phyloP scores from a whole-genome alignment of 2,329 filamentous ascomycete species.

The Phialophora expanda region DNA sequence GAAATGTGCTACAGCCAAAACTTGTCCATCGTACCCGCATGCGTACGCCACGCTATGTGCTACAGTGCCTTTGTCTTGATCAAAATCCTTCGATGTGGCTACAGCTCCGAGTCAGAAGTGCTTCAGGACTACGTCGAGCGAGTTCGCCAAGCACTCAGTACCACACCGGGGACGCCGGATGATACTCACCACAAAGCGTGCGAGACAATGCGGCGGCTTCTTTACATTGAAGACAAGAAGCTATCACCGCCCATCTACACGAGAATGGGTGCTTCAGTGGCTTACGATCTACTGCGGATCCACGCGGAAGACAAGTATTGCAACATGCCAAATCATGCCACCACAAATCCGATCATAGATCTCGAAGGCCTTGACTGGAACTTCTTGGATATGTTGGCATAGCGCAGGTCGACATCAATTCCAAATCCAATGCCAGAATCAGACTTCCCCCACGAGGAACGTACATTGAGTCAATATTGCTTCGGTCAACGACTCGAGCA shows the following conservation, averaged over 20 bases:
- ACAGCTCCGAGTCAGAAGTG: constrained; percentile 12
- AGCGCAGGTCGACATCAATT: not conserved
- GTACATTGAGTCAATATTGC: not conserved
- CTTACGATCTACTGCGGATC: constrained; percentile 17
- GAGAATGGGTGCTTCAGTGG: constrained; percentile 20
- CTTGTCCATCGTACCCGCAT: constrained; percentile 9
- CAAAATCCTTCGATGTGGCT: constrained; percentile 14
- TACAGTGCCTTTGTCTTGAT: constrained; percentile 15
- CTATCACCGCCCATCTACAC: constrained; percentile 17
- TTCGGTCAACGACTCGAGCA: not conserved
- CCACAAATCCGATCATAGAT: constrained; percentile 13
- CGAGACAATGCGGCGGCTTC: constrained; percentile 7
- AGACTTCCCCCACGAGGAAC: not conserved
- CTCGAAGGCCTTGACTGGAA: constrained; percentile 22
- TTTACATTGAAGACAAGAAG: constrained; percentile 19
- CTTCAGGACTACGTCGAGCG: constrained; percentile 17
- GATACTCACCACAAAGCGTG: constrained; percentile 14
- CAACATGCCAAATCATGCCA: not conserved
- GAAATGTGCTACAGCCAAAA: constrained; percentile 18
- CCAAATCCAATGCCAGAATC: not conserved
- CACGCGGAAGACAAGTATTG: constrained; percentile 15
- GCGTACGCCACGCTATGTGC: constrained; percentile 13
- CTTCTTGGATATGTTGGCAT: constrained; percentile 31
- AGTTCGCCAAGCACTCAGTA: constrained; percentile 15
- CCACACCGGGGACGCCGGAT: constrained; percentile 7